Evolutionary conservation across 2,329 filamentous ascomycete species (phyloP).

Genomic region (Xylaria sp.): DNA sequence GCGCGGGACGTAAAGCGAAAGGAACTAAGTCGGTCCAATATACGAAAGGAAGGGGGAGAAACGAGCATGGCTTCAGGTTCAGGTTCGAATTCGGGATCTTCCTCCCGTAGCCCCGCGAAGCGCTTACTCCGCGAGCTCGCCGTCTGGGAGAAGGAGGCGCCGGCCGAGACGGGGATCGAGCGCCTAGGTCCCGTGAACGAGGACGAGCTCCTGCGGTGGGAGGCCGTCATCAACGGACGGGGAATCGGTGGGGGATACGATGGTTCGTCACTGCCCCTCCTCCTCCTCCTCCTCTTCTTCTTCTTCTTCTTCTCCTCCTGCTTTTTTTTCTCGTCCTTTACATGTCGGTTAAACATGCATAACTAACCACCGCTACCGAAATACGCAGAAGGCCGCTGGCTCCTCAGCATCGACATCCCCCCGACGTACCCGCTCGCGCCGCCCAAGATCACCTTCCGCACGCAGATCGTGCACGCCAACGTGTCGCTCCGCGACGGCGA

Average conservation of each 20-base stretch:
- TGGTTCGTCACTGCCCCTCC: conserved; percentile 51
- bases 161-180: conserved; percentile 66
- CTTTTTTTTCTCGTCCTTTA: background rate
- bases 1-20: background rate
- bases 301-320: background rate
- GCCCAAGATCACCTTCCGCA: conserved; percentile 83
- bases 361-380: background rate
- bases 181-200: conserved; percentile 66
- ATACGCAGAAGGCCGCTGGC: conserved; percentile 77
- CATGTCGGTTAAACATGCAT: background rate
- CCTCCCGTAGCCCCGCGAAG: conserved; percentile 62
- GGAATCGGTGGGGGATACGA: conserved; percentile 68
- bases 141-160: conserved; percentile 61
- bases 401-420: conserved; percentile 81
- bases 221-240: conserved; percentile 69
- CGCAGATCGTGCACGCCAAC: conserved; percentile 87
- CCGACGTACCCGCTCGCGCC: conserved; percentile 80
- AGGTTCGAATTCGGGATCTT: conserved; percentile 48
- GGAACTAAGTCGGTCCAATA: background rate
- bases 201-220: conserved; percentile 67
- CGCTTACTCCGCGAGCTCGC: conserved; percentile 70
- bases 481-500: conserved; percentile 78
- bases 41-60: background rate
- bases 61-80: conserved; percentile 34
- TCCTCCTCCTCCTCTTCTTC: conserved; percentile 5